Evolutionary conservation across 768 basidiomycete genomes (phyloP), one percentile per base, ranked within the genome.

Genomic region (Omphalotus guepiniiformis): DNA sequence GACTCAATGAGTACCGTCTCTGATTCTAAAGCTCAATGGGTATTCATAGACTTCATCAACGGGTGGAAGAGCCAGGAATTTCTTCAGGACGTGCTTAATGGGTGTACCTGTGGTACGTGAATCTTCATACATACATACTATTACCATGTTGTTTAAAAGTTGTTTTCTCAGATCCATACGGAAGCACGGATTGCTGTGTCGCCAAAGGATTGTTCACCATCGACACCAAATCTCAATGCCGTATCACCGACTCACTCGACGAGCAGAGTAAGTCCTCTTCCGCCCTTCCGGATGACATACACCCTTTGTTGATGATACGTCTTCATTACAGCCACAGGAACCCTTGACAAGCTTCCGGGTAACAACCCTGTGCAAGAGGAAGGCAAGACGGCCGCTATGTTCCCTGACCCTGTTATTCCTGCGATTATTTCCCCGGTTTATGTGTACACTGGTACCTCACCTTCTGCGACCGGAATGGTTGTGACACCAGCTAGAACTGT

Each of bases 41-140:
- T 19, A 11, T 43, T 25, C 7, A 32, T 47, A 74, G 76, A 81
- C 53, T 81, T 74, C 62, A 62, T 74, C 44, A 79, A 80, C 52
- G 81, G 83, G 13, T 86, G 83, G 83, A 75, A 80, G 39, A 53
- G 58, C 1, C n/a, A n/a, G n/a, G 74, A 73, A 41, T 70, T 82
- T 27, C 68, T 85, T 2, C 71, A 75, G 48, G 70, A 67, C 3
- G 82, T 79, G 18, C 69, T 84, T 13, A 73, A 82, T 57, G 62
- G 70, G 12, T 80, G 78, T 50, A 57, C 73, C 52, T 79, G 78
- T 62, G 67, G 49, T 56, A 39, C 22, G 46, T 48, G 9, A 30
- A 15, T 22, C 6, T 36, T 23, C 35, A 19, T 37, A n/a, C n/a
- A n/a, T n/a, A n/a, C n/a, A n/a, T n/a, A n/a, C n/a, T n/a, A n/a